phyloP scores from a whole-genome alignment of 1,284 basidiomycete genomes.

The Cryptococcus sp. region DNA sequence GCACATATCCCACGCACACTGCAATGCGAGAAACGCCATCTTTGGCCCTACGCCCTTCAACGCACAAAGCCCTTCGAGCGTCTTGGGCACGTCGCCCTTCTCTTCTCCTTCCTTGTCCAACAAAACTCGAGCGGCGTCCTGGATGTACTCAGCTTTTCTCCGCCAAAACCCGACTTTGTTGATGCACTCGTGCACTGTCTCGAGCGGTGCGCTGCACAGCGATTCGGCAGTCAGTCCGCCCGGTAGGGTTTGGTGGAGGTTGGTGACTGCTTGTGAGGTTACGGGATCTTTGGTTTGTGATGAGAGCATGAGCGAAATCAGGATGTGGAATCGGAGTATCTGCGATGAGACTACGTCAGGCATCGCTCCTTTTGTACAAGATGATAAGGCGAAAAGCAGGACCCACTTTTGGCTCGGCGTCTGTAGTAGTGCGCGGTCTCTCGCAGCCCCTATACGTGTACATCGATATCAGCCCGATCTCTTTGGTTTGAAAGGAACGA shows the following conservation, averaged over 20 bases:
- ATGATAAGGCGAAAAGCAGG: background rate
- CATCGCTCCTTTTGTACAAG: background rate
- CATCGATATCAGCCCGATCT: background rate
- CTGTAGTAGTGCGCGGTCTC: conserved; percentile 42
- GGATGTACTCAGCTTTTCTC: conserved; percentile 73
- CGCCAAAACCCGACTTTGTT: conserved; percentile 92
- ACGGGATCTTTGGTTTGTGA: conserved; percentile 92
- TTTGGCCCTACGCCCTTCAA: conserved; percentile 88
- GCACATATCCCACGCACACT: conserved; percentile 81
- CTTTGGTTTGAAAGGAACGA: background rate
- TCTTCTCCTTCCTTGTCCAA: conserved; percentile 58
- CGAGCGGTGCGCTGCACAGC: conserved; percentile 66
- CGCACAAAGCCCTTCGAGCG: conserved; percentile 78
- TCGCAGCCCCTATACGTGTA: conserved; percentile 36
- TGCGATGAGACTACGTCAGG: conserved; percentile 39
- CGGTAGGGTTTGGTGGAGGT: conserved; percentile 71
- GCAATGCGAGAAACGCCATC: conserved; percentile 84
- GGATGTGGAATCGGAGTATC: conserved; percentile 78
- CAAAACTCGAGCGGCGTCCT: conserved; percentile 65
- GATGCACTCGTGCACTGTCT: conserved; percentile 70
- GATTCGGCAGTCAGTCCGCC: conserved; percentile 76
- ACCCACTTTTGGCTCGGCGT: conserved; percentile 67
- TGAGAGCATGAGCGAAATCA: conserved; percentile 92
- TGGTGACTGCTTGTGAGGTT: conserved; percentile 77
- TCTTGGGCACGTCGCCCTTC: conserved; percentile 74